phyloP scores from a whole-genome alignment of 768 basidiomycete species.

The Rubroboletus pulcherrimus region DNA sequence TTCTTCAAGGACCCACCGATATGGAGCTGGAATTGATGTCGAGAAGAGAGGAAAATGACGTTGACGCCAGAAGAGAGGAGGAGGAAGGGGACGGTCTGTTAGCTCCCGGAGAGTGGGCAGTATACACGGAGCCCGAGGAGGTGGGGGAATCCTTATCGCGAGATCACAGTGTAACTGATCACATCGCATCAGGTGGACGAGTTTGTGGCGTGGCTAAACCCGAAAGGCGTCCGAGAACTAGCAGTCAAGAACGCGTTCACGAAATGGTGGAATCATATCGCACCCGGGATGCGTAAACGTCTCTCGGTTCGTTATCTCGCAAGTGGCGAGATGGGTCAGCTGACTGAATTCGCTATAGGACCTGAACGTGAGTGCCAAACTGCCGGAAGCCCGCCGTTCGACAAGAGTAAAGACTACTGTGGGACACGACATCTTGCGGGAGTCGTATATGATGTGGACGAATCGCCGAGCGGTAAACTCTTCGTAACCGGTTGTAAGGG shows the following conservation, averaged over 20 bases:
- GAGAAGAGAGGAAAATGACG: conserved; percentile 48
- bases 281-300: conserved; percentile 74
- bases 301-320: conserved; percentile 51
- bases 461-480: conserved; percentile 66
- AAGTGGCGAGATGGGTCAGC: neutral
- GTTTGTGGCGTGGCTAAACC: conserved; percentile 85
- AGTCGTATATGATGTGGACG: conserved; percentile 87
- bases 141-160: conserved; percentile 37
- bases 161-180: conserved; percentile 7
- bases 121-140: conserved; percentile 83
- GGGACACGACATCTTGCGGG: conserved; percentile 63
- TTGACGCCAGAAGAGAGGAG: conserved; percentile 58
- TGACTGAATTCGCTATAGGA: conserved; percentile 45
- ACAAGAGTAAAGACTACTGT: conserved; percentile 58
- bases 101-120: conserved; percentile 82
- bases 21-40: conserved; percentile 72
- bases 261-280: conserved; percentile 83
- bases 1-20: conserved; percentile 88
- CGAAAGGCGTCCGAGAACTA: conserved; percentile 86
- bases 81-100: conserved; percentile 84
- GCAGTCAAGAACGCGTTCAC: conserved; percentile 71
- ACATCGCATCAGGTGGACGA: conserved; percentile 60
- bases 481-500: conserved; percentile 6
- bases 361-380: conserved; percentile 59
- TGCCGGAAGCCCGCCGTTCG: conserved; percentile 79